Percentiles rank a stretch among this genome's conserved stretches.
Evolutionary conservation across 148 eudicot genomes (phyloP).

Genomic region (Chenopodium berlandieri): DNA sequence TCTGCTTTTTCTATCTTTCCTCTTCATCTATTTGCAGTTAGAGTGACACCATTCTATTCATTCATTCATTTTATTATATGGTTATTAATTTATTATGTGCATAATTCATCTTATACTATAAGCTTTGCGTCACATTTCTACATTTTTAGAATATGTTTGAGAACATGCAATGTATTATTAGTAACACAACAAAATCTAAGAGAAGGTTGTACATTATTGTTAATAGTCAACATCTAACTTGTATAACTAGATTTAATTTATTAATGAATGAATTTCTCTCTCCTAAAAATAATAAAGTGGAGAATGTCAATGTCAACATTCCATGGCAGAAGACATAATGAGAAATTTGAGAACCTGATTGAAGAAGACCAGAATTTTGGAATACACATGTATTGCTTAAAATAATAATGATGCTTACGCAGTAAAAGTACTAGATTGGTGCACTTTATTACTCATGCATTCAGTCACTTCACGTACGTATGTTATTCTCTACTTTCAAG

Average conservation of each 20-base stretch:
- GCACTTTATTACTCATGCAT: slow-evolving; percentile 1
- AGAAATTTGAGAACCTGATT: background rate
- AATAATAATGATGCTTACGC: background rate
- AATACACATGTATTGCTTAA: slow-evolving; percentile 2
- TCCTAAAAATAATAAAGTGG: background rate
- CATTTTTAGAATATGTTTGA: background rate
- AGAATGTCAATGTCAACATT: slow-evolving; percentile 30
- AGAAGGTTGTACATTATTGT: slow-evolving; percentile 24
- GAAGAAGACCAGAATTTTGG: no score
- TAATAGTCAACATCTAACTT: slow-evolving; percentile 32
- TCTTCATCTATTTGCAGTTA: slow-evolving; percentile 30
- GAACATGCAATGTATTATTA: background rate
- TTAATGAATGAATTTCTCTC: background rate
- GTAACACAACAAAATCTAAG: slow-evolving; percentile 21
- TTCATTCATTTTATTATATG: slow-evolving; percentile 10
- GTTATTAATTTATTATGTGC: background rate
- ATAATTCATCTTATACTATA: background rate
- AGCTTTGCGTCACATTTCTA: slow-evolving; percentile 6
- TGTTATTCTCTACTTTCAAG: background rate
- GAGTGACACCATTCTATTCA: background rate
- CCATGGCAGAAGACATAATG: slow-evolving; percentile 14
- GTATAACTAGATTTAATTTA: no score
- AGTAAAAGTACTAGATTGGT: background rate
- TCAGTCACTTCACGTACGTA: background rate
- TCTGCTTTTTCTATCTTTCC: slow-evolving; percentile 2